Evolutionary conservation across 2,329 filamentous ascomycete genomes (phyloP).

Genomic region (Neopestalotiopsis sp.): DNA sequence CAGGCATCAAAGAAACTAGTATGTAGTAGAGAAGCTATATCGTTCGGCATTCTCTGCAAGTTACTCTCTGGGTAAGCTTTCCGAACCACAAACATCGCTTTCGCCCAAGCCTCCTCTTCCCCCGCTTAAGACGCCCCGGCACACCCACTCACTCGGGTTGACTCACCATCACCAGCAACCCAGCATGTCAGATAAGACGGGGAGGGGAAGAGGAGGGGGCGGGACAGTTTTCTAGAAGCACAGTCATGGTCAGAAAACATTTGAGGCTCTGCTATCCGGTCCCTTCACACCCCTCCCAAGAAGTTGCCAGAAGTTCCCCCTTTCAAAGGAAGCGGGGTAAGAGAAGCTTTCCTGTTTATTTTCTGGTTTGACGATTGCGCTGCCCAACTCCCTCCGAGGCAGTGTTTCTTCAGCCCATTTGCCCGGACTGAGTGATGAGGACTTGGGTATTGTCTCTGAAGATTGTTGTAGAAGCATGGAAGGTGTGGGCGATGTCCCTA

Average conservation of each 20-base stretch:
- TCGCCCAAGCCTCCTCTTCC: neutral
- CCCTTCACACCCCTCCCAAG: neutral
- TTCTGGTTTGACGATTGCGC: neutral
- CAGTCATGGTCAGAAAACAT: neutral
- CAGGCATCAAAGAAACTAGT: too few species aligned
- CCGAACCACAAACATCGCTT: neutral
- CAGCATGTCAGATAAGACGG: neutral
- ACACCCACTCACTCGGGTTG: neutral
- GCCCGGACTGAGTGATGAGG: too few species aligned
- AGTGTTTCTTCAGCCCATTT: neutral
- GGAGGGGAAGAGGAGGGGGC: too few species aligned
- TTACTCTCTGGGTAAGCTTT: neutral
- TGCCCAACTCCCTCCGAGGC: neutral
- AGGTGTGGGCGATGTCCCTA: too few species aligned
- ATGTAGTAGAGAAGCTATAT: too few species aligned
- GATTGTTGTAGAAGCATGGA: too few species aligned
- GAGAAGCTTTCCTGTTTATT: neutral
- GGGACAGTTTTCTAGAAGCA: neutral
- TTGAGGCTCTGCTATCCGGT: neutral
- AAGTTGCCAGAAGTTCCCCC: neutral
- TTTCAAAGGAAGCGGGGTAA: neutral
- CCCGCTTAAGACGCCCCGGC: neutral
- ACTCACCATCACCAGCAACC: neutral
- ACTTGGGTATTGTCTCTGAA: too few species aligned
- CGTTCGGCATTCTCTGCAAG: too few species aligned